Conservation (phyloP, 805 yeast genomes). For the Sporopachydermia lactativora region DNA sequence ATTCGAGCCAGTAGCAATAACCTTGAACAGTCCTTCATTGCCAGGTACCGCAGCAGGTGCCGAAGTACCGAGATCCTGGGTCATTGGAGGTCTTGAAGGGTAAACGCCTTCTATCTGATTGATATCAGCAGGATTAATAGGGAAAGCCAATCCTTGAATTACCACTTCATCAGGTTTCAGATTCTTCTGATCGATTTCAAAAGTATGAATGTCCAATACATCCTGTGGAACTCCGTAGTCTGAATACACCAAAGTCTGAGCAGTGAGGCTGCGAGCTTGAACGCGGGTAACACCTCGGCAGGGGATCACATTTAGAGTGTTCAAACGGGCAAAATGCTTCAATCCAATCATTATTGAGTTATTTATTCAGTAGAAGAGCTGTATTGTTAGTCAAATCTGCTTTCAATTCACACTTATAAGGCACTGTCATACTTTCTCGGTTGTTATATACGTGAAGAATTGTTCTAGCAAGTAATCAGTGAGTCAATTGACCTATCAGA, state of each 20-base stretch:
- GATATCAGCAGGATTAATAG: constrained; percentile 83
- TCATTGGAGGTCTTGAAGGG: constrained; percentile 57
- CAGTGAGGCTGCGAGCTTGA: constrained; percentile 11
- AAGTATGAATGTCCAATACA: constrained; percentile 13
- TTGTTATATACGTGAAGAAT: too few relatives aligned
- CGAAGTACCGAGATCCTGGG: constrained; percentile 27
- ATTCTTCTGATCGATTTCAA: neutral
- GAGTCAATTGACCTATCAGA: too few relatives aligned
- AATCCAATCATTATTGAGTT: too few relatives aligned
- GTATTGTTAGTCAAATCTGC: too few relatives aligned
- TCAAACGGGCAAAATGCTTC: too few relatives aligned
- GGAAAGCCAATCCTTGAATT: constrained; percentile 62
- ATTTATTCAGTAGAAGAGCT: too few relatives aligned
- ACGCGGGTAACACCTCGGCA: too few relatives aligned
- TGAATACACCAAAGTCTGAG: constrained; percentile 55
- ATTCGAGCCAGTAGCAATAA: constrained; percentile 52
- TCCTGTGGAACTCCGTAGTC: constrained; percentile 43
- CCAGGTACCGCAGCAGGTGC: constrained; percentile 79
- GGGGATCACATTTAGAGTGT: too few relatives aligned
- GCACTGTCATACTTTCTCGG: too few relatives aligned
- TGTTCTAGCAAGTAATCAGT: too few relatives aligned
- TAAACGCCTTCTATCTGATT: constrained; percentile 80
- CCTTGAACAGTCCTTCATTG: constrained; percentile 84
- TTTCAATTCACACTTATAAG: too few relatives aligned
- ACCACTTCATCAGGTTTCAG: constrained; percentile 32